These are phyloP conservation scores for Scheffersomyces stipitis DNA, from an alignment of 805 yeast species.

Conservation along the genomic window DNA sequence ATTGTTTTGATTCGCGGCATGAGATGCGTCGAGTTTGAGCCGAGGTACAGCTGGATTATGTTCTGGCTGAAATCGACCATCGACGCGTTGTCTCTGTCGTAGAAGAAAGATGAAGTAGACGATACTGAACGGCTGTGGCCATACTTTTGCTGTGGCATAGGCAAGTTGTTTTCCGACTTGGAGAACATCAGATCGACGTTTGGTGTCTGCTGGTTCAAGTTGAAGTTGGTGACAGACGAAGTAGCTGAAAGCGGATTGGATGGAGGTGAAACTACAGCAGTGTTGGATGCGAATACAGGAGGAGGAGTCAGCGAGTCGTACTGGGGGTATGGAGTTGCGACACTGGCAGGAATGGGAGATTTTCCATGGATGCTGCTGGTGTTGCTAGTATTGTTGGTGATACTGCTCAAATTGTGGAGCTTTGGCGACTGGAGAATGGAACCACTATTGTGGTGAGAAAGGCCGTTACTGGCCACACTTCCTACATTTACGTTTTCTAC, in stretches of 20 bases:
- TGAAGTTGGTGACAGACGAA: conserved; percentile 37
- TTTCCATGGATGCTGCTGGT: background rate
- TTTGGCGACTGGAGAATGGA: too few species aligned
- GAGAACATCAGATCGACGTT: conserved; percentile 8
- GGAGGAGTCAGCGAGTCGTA: conserved; percentile 26
- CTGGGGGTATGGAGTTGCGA: conserved; percentile 14
- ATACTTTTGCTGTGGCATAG: conserved; percentile 13
- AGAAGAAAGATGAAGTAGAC: conserved; percentile 37
- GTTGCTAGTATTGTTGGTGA: background rate
- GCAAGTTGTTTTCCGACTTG: conserved; percentile 28
- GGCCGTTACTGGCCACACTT: background rate
- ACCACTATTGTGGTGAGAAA: background rate
- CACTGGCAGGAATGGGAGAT: background rate
- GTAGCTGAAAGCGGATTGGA: conserved; percentile 31
- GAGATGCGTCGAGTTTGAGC: conserved; percentile 49
- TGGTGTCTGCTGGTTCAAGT: conserved; percentile 12
- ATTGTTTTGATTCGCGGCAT: conserved; percentile 80
- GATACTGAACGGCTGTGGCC: conserved; percentile 37
- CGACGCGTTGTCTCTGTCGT: conserved; percentile 33
- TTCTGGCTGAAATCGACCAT: conserved; percentile 54
- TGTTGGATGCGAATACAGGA: conserved; percentile 21
- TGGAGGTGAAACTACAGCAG: conserved; percentile 21
- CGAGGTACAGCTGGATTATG: conserved; percentile 51
- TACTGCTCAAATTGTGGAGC: background rate
- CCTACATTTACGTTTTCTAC: too few species aligned